Conservation (phyloP, 768 basidiomycete genomes). For the Pleurotus tuber-regium region DNA sequence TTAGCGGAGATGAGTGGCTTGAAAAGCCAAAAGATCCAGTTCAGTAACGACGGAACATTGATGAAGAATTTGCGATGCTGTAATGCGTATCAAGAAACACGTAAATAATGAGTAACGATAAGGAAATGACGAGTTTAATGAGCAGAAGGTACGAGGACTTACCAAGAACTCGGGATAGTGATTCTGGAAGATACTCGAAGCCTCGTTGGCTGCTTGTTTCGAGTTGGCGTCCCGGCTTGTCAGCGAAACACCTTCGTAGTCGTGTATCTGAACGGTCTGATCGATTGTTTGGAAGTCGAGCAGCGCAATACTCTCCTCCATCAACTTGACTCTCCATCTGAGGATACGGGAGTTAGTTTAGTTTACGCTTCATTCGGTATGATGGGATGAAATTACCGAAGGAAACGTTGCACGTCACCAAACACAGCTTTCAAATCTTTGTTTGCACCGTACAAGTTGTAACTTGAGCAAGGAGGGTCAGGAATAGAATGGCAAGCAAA, state of each 20-base stretch:
- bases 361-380: constrained; percentile 2
- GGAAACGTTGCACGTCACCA: constrained; percentile 70
- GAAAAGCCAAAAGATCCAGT: constrained; percentile 86
- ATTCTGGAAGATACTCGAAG: constrained; percentile 68
- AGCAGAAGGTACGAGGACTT: constrained; percentile 17
- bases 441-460: constrained; percentile 77
- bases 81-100: too few relatives aligned
- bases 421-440: constrained; percentile 70
- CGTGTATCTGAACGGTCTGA: constrained; percentile 73
- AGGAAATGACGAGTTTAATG: background rate
- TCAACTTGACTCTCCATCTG: constrained; percentile 79
- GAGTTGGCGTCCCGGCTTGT: constrained; percentile 68
- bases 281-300: constrained; percentile 76
- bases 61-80: constrained; percentile 63
- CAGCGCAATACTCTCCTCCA: constrained; percentile 61
- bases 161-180: constrained; percentile 83
- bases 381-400: constrained; percentile 45
- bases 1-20: constrained; percentile 68
- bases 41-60: constrained; percentile 72
- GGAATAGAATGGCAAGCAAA: background rate
- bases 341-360: constrained; percentile 13
- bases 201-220: constrained; percentile 74
- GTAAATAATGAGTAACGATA: background rate
- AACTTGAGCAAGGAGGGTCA: constrained; percentile 35
- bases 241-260: constrained; percentile 73